Percentiles rank a stretch among this genome's conserved stretches.
Evolutionary conservation across 2,329 filamentous ascomycete species (phyloP).

Genomic region (Penicillium sp.): DNA sequence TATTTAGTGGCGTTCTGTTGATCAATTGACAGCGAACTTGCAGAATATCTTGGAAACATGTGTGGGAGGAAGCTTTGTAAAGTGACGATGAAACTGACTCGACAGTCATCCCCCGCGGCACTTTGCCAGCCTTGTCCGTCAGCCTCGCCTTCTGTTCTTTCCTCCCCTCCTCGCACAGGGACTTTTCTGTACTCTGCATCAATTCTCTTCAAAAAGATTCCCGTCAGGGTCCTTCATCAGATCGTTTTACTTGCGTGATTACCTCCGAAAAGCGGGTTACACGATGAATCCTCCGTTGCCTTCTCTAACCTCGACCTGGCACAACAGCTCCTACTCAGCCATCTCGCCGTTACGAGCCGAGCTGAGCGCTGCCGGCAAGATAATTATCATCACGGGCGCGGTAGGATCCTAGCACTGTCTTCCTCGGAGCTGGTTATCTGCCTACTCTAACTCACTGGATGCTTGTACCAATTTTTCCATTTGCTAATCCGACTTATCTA

Average conservation of each 20-base stretch:
- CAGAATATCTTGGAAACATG: neutral
- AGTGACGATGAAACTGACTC: neutral
- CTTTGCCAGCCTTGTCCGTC: neutral
- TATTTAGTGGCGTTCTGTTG: neutral
- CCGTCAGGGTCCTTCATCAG: neutral
- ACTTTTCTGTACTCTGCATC: neutral
- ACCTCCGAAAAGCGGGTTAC: neutral
- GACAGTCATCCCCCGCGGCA: neutral
- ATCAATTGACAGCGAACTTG: neutral
- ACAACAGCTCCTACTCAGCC: slow-evolving; percentile 35
- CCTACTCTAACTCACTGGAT: neutral
- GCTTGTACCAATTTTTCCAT: neutral
- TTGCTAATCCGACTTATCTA: neutral
- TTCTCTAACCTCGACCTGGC: slow-evolving; percentile 40
- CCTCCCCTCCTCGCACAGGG: neutral
- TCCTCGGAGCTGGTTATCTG: neutral
- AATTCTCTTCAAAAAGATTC: neutral
- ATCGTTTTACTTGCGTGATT: neutral
- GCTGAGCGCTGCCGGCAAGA: slow-evolving; percentile 28
- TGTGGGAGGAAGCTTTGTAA: neutral
- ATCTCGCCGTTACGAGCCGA: slow-evolving; percentile 36
- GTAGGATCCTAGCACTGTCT: slow-evolving; percentile 1
- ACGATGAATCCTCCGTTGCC: slow-evolving; percentile 55
- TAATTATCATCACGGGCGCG: slow-evolving; percentile 33
- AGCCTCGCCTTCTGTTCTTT: neutral